These are phyloP conservation scores for Plectosphaerella cucumerina DNA, from an alignment of 2,329 filamentous ascomycete species.

Conservation along the genomic window DNA sequence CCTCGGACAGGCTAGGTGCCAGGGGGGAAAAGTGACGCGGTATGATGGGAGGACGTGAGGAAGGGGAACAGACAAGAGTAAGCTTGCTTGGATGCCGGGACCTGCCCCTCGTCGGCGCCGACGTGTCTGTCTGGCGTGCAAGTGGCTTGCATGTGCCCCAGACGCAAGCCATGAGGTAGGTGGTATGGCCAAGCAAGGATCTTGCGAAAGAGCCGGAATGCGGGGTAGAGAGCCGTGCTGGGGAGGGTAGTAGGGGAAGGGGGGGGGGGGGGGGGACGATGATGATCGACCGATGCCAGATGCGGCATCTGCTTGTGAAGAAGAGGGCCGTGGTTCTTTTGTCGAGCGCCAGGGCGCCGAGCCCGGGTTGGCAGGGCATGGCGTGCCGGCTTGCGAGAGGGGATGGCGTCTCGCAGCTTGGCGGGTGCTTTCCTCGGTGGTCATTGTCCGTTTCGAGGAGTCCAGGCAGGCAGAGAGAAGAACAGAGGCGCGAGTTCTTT, in stretches of 20 bases:
- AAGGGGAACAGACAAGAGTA: not conserved
- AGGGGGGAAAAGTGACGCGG: not conserved
- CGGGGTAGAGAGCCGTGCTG: constrained; percentile 1
- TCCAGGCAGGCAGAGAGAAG: too few relatives aligned
- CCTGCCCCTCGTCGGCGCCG: not conserved
- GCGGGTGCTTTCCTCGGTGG: too few relatives aligned
- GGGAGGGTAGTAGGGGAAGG: not conserved
- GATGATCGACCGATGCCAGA: not conserved
- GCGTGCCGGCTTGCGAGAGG: too few relatives aligned
- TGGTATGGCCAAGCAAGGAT: not conserved
- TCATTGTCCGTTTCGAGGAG: too few relatives aligned
- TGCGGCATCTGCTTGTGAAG: not conserved
- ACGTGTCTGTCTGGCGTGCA: not conserved
- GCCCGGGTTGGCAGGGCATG: too few relatives aligned
- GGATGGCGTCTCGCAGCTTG: too few relatives aligned
- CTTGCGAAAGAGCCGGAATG: constrained; percentile 1
- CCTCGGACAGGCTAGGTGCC: too few relatives aligned
- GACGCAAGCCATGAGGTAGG: not conserved
- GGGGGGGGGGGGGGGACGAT: not conserved
- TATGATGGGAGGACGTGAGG: not conserved
- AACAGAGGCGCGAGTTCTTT: too few relatives aligned
- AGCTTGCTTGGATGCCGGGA: not conserved
- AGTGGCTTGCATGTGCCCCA: constrained; percentile 3
- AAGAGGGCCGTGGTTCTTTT: too few relatives aligned
- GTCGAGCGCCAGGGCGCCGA: too few relatives aligned